phyloP scores from a whole-genome alignment of 2,329 filamentous ascomycete species.

The Sporothrix brasiliensis region DNA sequence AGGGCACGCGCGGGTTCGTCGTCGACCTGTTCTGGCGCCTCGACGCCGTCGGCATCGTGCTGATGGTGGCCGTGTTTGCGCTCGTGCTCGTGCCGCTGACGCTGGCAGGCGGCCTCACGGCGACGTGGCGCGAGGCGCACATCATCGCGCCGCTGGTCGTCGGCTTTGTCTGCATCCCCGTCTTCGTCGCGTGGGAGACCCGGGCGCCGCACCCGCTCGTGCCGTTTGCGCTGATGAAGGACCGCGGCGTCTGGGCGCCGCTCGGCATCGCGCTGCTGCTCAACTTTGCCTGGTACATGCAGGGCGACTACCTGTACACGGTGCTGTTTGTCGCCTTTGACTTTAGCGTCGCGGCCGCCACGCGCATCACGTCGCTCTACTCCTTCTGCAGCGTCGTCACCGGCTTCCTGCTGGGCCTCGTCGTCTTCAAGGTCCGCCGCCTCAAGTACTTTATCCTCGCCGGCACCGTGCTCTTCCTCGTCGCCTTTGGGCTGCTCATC shows the following conservation, averaged over 20 bases:
- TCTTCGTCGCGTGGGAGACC: constrained; percentile 55
- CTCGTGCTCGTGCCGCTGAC: constrained; percentile 52
- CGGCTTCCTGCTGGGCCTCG: constrained; percentile 58
- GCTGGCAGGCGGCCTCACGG: constrained; percentile 49
- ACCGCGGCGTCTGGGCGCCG: constrained; percentile 66
- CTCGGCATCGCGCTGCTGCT: constrained; percentile 61
- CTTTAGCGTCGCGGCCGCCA: constrained; percentile 59
- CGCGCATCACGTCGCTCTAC: constrained; percentile 63
- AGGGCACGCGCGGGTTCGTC: constrained; percentile 40
- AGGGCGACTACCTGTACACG: constrained; percentile 66
- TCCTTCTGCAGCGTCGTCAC: constrained; percentile 59
- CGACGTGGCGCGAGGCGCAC: constrained; percentile 46
- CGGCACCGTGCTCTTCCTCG: constrained; percentile 63
- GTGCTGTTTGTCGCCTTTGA: constrained; percentile 64
- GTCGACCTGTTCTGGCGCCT: constrained; percentile 53
- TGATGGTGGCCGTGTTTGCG: constrained; percentile 52
- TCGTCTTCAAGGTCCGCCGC: constrained; percentile 60
- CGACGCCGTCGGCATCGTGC: constrained; percentile 51
- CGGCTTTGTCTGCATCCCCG: constrained; percentile 53
- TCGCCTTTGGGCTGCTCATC: constrained; percentile 68
- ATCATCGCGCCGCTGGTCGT: constrained; percentile 52
- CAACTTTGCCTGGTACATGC: constrained; percentile 64
- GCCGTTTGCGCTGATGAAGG: constrained; percentile 63
- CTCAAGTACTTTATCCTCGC: constrained; percentile 66
- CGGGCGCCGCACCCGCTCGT: constrained; percentile 57